A percentile compares a stretch with the other conserved stretches of the same genome.
Evolutionary conservation across 352 stramenopile species (phyloP).

Genomic region (Phytophthora sojae): DNA sequence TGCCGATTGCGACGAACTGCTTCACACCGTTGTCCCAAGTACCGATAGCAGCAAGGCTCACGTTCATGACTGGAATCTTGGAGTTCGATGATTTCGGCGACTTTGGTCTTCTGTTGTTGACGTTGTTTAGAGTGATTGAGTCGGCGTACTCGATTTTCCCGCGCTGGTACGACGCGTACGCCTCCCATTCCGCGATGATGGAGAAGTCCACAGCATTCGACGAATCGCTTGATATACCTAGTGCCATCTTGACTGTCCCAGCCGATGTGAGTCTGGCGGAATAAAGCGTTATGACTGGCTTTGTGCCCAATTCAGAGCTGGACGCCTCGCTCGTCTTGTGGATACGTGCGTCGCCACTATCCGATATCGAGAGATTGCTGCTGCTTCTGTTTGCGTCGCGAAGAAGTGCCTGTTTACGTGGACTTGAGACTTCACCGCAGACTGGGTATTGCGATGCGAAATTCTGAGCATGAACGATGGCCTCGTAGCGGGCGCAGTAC

Average conservation of each 20-base stretch:
- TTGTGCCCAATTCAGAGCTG: neutral
- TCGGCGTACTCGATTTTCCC: neutral
- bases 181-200: slow-evolving; percentile 33
- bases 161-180: slow-evolving; percentile 22
- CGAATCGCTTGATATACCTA: slow-evolving; percentile 27
- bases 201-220: slow-evolving; percentile 21
- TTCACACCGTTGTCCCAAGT: slow-evolving; percentile 63
- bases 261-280: slow-evolving; percentile 17
- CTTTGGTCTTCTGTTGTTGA: neutral
- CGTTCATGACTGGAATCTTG: slow-evolving; percentile 42
- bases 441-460: slow-evolving; percentile 15
- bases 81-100: neutral
- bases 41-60: slow-evolving; percentile 48
- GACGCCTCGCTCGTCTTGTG: neutral
- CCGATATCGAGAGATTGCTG: neutral
- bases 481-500: slow-evolving; percentile 29
- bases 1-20: slow-evolving; percentile 64
- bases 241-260: slow-evolving; percentile 23
- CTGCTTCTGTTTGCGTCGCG: slow-evolving; percentile 30
- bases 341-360: slow-evolving; percentile 1
- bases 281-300: slow-evolving; percentile 17
- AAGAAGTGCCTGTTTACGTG: slow-evolving; percentile 11
- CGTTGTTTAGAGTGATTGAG: slow-evolving; percentile 28
- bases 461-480: slow-evolving; percentile 15
- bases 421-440: neutral